These are phyloP conservation scores for Fragilariopsis cylindrus DNA, from an alignment of 108 stramenopile species.

Conservation along the genomic window DNA sequence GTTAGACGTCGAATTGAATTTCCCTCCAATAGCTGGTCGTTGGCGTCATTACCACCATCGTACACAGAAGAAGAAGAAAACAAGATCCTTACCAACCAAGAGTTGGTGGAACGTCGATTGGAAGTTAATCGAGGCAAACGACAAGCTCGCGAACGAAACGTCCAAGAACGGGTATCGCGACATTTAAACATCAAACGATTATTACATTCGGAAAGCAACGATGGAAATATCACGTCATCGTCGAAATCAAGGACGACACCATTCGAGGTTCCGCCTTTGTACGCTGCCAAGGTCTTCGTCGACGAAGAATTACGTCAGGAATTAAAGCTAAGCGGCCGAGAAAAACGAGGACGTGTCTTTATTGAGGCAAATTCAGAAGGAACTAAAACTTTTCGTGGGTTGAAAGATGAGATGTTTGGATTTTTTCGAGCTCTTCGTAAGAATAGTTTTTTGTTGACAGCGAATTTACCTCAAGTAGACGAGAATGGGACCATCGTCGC, in stretches of 20 bases:
- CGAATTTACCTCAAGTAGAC: conserved; percentile 56
- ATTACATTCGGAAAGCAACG: conserved; percentile 19
- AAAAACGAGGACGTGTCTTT: conserved; percentile 87
- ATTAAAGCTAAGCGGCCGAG: conserved; percentile 75
- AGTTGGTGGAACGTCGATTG: conserved; percentile 63
- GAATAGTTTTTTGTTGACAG: conserved; percentile 68
- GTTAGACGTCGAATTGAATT: conserved; percentile 1
- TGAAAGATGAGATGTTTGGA: conserved; percentile 67
- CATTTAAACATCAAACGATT: conserved; percentile 55
- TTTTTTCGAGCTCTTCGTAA: conserved; percentile 78
- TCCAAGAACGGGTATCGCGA: conserved; percentile 45
- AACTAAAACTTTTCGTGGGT: conserved; percentile 52
- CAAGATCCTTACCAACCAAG: conserved; percentile 40
- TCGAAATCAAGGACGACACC: conserved; percentile 5
- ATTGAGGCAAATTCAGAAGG: conserved; percentile 55
- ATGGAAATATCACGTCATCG: neutral
- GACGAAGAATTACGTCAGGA: conserved; percentile 60
- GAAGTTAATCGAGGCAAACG: conserved; percentile 47
- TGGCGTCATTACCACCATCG: neutral
- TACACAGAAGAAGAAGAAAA: neutral
- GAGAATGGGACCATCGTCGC: conserved; percentile 52
- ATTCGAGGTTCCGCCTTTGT: conserved; percentile 51
- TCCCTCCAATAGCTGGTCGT: neutral
- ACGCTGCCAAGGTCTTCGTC: conserved; percentile 74
- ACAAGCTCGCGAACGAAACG: conserved; percentile 45